Base-by-base conservation (phyloP, 768 basidiomycete genomes). In the Tulasnella sp. region DNA sequence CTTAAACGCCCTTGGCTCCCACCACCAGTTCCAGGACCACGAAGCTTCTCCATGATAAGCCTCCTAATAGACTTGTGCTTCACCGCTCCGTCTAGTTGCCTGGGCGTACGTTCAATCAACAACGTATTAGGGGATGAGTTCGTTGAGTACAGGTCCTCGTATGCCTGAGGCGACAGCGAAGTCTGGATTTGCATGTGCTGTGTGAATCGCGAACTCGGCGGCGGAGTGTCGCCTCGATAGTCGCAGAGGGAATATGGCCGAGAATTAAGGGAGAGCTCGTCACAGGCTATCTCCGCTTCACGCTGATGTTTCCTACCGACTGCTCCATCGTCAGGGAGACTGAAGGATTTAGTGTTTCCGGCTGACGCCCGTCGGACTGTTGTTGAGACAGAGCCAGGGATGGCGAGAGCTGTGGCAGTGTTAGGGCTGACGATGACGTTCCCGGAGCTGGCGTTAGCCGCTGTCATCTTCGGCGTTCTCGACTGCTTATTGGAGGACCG, bases 51-150 rank as follows among this genome's bases (percentile, higher is more conserved):
- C 19, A 42, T 41, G 1, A 56, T 34, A 15, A 56, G 21, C 43
- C 54, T 42, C 41, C 54, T 19, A 42, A 56, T 42, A 2, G 54
- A 56, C 54, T 56, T 56, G 54, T 56, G 54, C 23, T 23, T 34
- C 23, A 56, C 26, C 7, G 23, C 55, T 23, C 55, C 55, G 21
- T 56, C 26, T 2, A 15, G 23, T 26, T 38, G 29, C 13, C 55
- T 38, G 2, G 55, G 55, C 11, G 55, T 56, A 19, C 19, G 7
- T 23, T 38, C 29, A 15, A 56, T 43, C 19, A 48, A 34, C 52
- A 38, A 17, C 23, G 19, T 3, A 38, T 38, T 15, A 15, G 34
- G 34, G 34, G 34, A 38, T 15, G 34, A 38, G 52, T 42, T 23
- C 32, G 23, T 53, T 23, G n/a, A 23, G 8, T 51, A 29, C 30